A percentile compares a stretch with the other conserved stretches of the same genome.
phyloP scores from a whole-genome alignment of 2,329 filamentous ascomycete genomes.

The Cladosporium sp. region DNA sequence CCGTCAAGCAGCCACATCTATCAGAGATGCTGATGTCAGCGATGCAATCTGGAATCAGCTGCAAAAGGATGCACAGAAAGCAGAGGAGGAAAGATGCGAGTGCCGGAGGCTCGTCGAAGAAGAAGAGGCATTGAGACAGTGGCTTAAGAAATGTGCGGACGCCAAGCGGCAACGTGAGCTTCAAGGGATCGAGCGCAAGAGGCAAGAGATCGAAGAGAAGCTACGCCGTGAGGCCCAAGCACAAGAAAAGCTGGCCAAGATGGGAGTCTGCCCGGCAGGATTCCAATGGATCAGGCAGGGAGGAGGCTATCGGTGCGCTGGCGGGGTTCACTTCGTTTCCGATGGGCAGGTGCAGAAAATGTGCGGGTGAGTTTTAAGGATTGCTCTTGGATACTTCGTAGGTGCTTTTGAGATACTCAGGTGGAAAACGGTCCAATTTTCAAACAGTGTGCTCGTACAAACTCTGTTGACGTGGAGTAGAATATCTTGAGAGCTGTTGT shows the following conservation, averaged over 20 bases:
- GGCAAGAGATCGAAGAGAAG: conserved; percentile 20
- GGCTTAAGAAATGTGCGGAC: conserved; percentile 25
- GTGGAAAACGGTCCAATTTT: too few species aligned
- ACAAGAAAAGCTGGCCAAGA: conserved; percentile 51
- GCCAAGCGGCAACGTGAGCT: conserved; percentile 20
- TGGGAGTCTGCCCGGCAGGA: conserved; percentile 59
- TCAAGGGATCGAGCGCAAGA: conserved; percentile 24
- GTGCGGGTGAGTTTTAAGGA: too few species aligned
- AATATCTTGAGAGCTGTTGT: too few species aligned
- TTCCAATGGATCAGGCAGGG: conserved; percentile 63
- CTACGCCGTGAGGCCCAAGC: conserved; percentile 31
- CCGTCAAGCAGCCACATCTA: too few species aligned
- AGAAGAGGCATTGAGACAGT: conserved; percentile 24
- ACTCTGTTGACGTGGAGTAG: too few species aligned
- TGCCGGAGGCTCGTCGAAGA: conserved; percentile 34
- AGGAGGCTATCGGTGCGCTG: conserved; percentile 63
- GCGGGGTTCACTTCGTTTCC: conserved; percentile 58
- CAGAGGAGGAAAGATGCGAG: conserved; percentile 36
- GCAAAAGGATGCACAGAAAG: conserved; percentile 47
- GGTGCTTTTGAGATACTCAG: too few species aligned
- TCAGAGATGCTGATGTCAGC: conserved; percentile 56
- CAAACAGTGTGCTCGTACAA: too few species aligned
- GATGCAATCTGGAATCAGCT: conserved; percentile 65
- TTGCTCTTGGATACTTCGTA: too few species aligned
- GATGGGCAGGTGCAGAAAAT: conserved; percentile 32